Percentiles rank a stretch among this genome's conserved stretches.
phyloP scores from a whole-genome alignment of 129 eudicot genomes.

The Oenanthe sinensis region DNA sequence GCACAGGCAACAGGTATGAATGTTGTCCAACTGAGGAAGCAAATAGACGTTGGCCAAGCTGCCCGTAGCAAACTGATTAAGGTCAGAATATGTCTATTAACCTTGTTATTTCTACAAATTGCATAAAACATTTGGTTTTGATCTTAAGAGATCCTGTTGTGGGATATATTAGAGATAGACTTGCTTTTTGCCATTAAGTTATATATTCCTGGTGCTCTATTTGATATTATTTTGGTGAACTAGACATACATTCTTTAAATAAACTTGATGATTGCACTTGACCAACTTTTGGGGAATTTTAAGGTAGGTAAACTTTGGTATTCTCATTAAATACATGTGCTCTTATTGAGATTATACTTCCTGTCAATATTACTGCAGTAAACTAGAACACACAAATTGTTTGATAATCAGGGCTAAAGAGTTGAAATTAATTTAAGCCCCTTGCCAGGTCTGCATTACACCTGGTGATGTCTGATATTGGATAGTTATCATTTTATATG shows the following conservation, averaged over 20 bases:
- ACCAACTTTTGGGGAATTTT: not conserved
- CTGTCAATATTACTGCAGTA: not conserved
- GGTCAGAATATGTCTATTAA: slow-evolving; percentile 38
- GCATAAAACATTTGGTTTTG: not conserved
- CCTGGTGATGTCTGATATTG: not conserved
- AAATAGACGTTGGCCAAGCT: slow-evolving; percentile 64
- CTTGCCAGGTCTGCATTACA: not conserved
- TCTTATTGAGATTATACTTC: not conserved
- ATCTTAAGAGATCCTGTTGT: not conserved
- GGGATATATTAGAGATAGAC: not conserved
- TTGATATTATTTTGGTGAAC: not conserved
- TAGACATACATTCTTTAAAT: not conserved
- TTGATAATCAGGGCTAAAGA: not conserved
- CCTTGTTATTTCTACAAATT: not conserved
- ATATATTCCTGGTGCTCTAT: not conserved
- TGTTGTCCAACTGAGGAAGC: slow-evolving; percentile 49
- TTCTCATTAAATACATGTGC: not conserved
- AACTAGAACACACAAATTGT: not conserved
- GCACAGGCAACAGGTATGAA: slow-evolving; percentile 68
- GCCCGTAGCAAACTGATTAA: slow-evolving; percentile 85
- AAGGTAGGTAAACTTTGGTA: not conserved
- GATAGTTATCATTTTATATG: not conserved
- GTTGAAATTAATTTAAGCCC: not conserved
- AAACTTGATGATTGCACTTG: not conserved
- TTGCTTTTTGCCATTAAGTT: slow-evolving; percentile 6